Conservation (phyloP, 495 filamentous ascomycete species). For the Talaromyces wortmannii region DNA sequence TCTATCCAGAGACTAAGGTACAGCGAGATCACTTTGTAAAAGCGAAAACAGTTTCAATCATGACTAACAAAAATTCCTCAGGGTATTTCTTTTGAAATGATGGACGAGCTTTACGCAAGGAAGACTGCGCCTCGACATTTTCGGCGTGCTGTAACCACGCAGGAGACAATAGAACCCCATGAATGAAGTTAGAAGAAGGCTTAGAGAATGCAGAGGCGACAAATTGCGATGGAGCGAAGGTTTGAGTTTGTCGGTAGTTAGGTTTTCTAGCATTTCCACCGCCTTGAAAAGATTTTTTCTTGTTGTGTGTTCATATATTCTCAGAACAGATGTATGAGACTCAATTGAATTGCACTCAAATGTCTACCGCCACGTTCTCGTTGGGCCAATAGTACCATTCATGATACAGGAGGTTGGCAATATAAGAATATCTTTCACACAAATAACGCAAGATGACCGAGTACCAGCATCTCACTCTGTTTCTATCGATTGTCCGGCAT, state of each 20-base stretch:
- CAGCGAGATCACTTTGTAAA: background rate
- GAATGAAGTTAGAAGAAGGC: background rate
- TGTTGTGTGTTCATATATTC: background rate
- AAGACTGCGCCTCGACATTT: conserved; percentile 4
- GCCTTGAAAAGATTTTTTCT: background rate
- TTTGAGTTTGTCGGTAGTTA: background rate
- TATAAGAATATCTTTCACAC: background rate
- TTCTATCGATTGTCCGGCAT: background rate
- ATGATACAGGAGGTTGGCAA: background rate
- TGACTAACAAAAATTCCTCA: background rate
- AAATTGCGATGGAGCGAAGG: background rate
- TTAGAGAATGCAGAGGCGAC: background rate
- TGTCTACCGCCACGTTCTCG: background rate
- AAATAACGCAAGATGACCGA: background rate
- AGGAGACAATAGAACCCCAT: background rate
- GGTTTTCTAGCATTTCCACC: background rate
- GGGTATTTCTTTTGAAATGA: conserved; percentile 8
- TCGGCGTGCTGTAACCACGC: background rate
- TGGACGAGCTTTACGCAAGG: conserved; percentile 12
- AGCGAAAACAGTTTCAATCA: background rate
- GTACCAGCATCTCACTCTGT: background rate
- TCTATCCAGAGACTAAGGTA: conserved; percentile 16
- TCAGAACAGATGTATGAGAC: background rate
- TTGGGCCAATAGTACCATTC: background rate
- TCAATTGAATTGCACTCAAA: background rate